Conservation (phyloP, 2,329 filamentous ascomycete species). For the Exophiala alcalophila region DNA sequence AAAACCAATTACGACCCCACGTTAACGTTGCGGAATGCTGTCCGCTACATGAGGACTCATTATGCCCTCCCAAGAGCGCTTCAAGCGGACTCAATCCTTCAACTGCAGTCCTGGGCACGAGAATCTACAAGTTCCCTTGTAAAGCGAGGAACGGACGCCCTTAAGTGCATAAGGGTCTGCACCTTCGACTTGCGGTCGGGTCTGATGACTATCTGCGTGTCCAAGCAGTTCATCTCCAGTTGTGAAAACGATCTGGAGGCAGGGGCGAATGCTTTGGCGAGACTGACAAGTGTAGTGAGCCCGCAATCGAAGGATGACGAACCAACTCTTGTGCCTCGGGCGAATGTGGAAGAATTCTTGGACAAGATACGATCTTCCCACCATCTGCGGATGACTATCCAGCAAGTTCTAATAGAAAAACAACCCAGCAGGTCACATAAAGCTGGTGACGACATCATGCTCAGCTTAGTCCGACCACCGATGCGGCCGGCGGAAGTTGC, state of each 20-base stretch:
- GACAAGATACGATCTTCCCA: slow-evolving; percentile 3
- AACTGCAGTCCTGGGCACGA: slow-evolving; percentile 12
- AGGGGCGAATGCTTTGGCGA: slow-evolving; percentile 20
- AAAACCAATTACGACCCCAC: slow-evolving; percentile 74
- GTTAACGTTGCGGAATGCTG: slow-evolving; percentile 75
- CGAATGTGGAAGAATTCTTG: slow-evolving; percentile 17
- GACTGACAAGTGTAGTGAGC: slow-evolving; percentile 22
- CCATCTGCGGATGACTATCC: slow-evolving; percentile 6
- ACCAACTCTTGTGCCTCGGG: slow-evolving; percentile 17
- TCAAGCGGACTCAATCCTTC: slow-evolving; percentile 35
- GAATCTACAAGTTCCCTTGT: slow-evolving; percentile 7
- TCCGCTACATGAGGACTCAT: slow-evolving; percentile 63
- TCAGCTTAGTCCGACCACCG: too few species aligned
- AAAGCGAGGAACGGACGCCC: slow-evolving; percentile 6
- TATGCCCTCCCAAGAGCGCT: slow-evolving; percentile 67
- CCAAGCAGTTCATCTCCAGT: slow-evolving; percentile 5
- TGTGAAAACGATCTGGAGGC: slow-evolving; percentile 15
- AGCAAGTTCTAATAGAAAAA: slow-evolving; percentile 16
- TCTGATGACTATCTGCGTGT: slow-evolving; percentile 14
- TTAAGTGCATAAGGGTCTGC: slow-evolving; percentile 9
- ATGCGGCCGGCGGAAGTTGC: slow-evolving; percentile 17
- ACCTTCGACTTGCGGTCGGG: slow-evolving; percentile 23
- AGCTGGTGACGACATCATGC: too few species aligned
- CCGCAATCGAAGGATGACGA: slow-evolving; percentile 16
- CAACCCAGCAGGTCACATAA: background rate